Evolutionary conservation across 1,139 yeast genomes (phyloP), one percentile per base, ranked within the genome.

Genomic region (Pneumocystis canis): DNA sequence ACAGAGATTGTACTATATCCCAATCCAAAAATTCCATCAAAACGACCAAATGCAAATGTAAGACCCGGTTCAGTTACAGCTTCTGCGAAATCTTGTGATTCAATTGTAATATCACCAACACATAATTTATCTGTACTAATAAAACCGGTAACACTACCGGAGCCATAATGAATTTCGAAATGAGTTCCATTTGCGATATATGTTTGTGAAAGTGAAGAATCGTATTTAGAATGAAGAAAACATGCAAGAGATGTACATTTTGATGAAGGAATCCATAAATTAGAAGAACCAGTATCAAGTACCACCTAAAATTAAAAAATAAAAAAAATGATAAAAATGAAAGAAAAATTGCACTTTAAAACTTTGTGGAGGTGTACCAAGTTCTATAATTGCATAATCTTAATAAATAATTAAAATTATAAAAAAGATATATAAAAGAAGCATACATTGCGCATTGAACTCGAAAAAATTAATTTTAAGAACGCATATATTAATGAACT

Each of bases 41-140:
- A 89, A 74, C 92, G 90, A 74, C 96, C 98, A 76, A 92, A 92
- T 63, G 97, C 97, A 78, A 92, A 92, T 0, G 97, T 95, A 70
- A 92, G 81, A 63, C 98, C 98, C 47, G 98, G 97, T 78, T 92
- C 98, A 69, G 83, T 82, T 65, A 98, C 92, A 66, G 96, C 92
- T 79, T 92, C 98, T 66, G 95, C 97, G 73, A 92, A 92, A 73
- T 85, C 94, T 78, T 90, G 97, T 68, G 85, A 77, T 67, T 89
- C 86, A 71, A 92, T 89, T 63, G 79, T 77, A 76, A 92, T 82
- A 72, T 87, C 96, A 63, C 97, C 97, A 68, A 92, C 77, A 66
- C 81, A 77, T 69, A 92, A 76, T 58, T 84, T 78, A 73, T 92
- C 98, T 73, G 85, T 85, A 59, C 97, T 89, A 61, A 90, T 84